Base-by-base conservation (phyloP, 768 basidiomycete species). In the Hericium coralloides region DNA sequence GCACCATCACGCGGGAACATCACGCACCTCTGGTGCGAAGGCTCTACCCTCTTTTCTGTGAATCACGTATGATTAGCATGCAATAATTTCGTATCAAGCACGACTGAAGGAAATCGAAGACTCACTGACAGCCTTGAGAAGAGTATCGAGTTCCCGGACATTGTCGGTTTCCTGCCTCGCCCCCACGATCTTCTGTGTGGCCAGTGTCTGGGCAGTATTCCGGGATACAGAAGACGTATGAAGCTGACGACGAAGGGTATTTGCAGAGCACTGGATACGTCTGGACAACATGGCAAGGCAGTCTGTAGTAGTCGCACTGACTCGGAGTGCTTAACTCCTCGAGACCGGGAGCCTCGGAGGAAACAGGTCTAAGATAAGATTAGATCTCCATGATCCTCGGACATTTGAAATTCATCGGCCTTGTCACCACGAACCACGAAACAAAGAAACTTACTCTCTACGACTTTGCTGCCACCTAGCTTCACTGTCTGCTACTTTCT, bases 91-190 rank as follows among this genome's bases (percentile, higher is more conserved):
- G 26, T 31, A 23, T 31, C 9, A 4, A 25, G 5, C 9, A 36
- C 1, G 37, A 15, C 14, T 14, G 49, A 50, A 22, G 23, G 49
- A 20, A 17, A n/a, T 45, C 10, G 5, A 22, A 14, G 12, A 41
- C 55, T n/a, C 26, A 56, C 55, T 17, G 49, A 56, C 49, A 36
- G n/a, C 20, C 31, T 43, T 50, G 12, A 58, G 52, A 5, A 58
- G 58, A n/a, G n/a, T 55, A 49, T 54, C 53, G 20, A 58, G 57
- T 23, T 54, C 57, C 4, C 52, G 49, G 38, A 55, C 49, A 48
- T 55, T 49, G n/a, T 58, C 58, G 5, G 36, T 49, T 6, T 67
- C 65, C 61, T 68, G 20, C 49, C 26, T n/a, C 9, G 26, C 49
- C 8, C 26, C 26, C 12, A 23, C 49, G 18, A 17, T 23, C 49